phyloP scores from a whole-genome alignment of 805 yeast species.

The Phaffomyces thermotolerans region DNA sequence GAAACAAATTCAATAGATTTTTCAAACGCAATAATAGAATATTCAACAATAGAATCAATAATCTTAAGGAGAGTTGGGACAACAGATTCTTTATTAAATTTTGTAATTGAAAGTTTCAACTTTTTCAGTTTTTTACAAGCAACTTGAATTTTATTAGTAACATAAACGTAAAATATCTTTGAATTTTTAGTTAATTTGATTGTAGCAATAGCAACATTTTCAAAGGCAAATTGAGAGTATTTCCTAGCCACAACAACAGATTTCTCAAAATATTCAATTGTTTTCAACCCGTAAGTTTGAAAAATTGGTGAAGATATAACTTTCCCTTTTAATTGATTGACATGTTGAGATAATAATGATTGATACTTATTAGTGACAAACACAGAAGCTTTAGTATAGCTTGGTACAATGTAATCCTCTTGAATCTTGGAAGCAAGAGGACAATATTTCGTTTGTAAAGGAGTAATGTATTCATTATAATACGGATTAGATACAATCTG shows the following conservation, averaged over 20 bases:
- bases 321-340: slow-evolving; percentile 3
- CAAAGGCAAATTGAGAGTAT: slow-evolving; percentile 1
- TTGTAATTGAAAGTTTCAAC: neutral
- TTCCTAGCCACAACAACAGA: neutral
- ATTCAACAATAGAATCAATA: neutral
- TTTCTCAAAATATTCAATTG: neutral
- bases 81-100: neutral
- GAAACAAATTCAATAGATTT: neutral
- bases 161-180: neutral
- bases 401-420: slow-evolving; percentile 9
- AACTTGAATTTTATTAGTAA: neutral
- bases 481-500: slow-evolving; percentile 6
- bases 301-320: slow-evolving; percentile 7
- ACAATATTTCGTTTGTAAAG: slow-evolving; percentile 9
- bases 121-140: neutral
- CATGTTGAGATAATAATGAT: slow-evolving; percentile 9
- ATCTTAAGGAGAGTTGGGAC: neutral
- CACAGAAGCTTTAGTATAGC: neutral
- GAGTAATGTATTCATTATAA: slow-evolving; percentile 17
- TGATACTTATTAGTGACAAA: slow-evolving; percentile 9
- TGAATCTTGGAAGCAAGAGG: slow-evolving; percentile 6
- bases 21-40: neutral
- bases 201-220: neutral
- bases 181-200: neutral
- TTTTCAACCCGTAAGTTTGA: neutral